Conservation (phyloP, 1,284 basidiomycete genomes). For the Austropuccinia psidii region DNA sequence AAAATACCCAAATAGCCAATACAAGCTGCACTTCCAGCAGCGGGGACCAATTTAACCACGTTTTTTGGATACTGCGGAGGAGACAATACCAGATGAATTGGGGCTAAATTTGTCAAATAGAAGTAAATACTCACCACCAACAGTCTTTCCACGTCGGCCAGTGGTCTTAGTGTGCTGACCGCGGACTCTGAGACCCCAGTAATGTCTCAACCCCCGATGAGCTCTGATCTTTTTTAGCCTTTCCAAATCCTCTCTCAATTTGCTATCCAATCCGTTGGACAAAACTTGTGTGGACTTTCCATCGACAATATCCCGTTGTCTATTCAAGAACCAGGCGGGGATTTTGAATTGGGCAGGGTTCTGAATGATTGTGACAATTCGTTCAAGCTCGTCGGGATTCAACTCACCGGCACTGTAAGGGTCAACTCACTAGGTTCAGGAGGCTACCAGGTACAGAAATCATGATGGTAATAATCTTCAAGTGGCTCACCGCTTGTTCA, state of each 20-base stretch:
- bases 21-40: no score
- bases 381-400: constrained; percentile 96
- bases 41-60: constrained; percentile 57
- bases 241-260: constrained; percentile 97
- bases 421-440: not conserved
- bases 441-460: not conserved
- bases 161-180: constrained; percentile 99
- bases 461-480: not conserved
- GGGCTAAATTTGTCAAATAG: not conserved
- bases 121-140: constrained; percentile 47
- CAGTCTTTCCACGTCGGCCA: constrained; percentile 55
- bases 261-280: constrained; percentile 96
- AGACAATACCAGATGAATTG: constrained; percentile 48
- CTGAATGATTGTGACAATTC: constrained; percentile 98
- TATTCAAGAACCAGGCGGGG: constrained; percentile 97
- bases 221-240: constrained; percentile 99
- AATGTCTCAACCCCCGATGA: constrained; percentile 96
- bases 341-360: constrained; percentile 99
- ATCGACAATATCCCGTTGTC: constrained; percentile 95
- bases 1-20: no score
- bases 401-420: constrained; percentile 74
- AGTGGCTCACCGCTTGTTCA: constrained; percentile 92
- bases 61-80: constrained; percentile 83
- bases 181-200: constrained; percentile 66
- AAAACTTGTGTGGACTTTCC: constrained; percentile 95